phyloP scores from a whole-genome alignment of 257 asterid genomes.

The Capsicum baccatum region DNA sequence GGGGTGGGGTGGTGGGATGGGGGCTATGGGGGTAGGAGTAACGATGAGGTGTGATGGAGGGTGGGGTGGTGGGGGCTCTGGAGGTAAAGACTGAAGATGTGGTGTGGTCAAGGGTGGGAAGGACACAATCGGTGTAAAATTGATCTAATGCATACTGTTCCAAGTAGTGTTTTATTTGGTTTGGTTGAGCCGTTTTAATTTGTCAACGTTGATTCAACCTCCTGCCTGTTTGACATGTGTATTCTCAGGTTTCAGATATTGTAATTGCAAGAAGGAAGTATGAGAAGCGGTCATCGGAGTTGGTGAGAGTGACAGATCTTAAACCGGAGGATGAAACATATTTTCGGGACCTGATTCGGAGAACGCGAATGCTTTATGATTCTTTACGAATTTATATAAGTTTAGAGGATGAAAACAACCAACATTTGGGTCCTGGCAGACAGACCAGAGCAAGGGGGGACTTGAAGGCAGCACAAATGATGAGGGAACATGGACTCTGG shows the following conservation, averaged over 20 bases:
- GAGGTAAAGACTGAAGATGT: too few relatives aligned
- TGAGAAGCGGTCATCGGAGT: conserved; percentile 54
- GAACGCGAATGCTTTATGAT: conserved; percentile 36
- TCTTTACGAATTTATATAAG: conserved; percentile 33
- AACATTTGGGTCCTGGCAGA: conserved; percentile 17
- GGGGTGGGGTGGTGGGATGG: too few relatives aligned
- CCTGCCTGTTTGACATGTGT: neutral
- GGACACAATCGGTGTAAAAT: neutral
- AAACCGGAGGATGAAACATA: conserved; percentile 33
- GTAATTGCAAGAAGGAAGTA: conserved; percentile 45
- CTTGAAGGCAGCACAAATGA: conserved; percentile 31
- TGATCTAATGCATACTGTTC: neutral
- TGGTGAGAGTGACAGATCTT: conserved; percentile 57
- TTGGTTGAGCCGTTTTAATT: neutral
- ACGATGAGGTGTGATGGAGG: too few relatives aligned
- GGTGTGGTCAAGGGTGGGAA: too few relatives aligned
- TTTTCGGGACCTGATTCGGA: conserved; percentile 36
- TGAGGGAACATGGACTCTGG: conserved; percentile 71
- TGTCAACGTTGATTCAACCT: neutral
- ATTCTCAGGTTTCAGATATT: conserved; percentile 41
- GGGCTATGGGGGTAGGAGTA: too few relatives aligned
- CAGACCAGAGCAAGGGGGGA: conserved; percentile 34
- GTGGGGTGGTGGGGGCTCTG: too few relatives aligned
- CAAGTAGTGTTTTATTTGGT: neutral
- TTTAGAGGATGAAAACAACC: conserved; percentile 33